A percentile compares a stretch with the other conserved stretches of the same genome.
Evolutionary conservation across 345 rosid genomes (phyloP).

Genomic region (Salix caprea): DNA sequence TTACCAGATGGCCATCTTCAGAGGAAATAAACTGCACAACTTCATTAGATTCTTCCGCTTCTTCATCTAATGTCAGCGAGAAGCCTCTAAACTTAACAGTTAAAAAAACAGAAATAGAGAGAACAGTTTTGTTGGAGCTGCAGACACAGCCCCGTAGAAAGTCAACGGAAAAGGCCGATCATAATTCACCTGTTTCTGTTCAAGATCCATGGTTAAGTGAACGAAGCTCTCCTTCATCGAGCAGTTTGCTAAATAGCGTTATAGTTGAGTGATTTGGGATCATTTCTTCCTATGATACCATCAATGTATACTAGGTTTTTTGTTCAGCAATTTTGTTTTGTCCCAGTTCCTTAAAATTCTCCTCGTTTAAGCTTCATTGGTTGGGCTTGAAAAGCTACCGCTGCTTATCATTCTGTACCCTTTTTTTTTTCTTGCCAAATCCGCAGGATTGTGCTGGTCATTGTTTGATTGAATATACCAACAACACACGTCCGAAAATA

Average conservation of each 20-base stretch:
- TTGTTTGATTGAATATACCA: neutral
- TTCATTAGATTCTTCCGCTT: slow-evolving; percentile 21
- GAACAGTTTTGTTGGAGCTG: neutral
- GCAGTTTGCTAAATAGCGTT: slow-evolving; percentile 31
- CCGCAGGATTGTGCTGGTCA: neutral
- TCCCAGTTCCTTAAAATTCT: neutral
- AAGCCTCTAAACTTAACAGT: slow-evolving; percentile 18
- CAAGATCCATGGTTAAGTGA: slow-evolving; percentile 47
- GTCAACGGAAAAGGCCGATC: slow-evolving; percentile 23
- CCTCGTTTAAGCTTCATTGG: neutral
- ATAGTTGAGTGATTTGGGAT: slow-evolving; percentile 17
- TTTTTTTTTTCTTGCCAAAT: neutral
- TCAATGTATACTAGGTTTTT: neutral
- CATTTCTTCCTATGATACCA: neutral
- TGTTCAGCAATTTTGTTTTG: neutral
- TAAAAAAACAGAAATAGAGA: slow-evolving; percentile 16
- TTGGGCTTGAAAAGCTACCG: neutral
- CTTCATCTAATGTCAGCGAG: slow-evolving; percentile 31
- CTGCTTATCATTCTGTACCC: neutral
- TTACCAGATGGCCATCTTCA: slow-evolving; percentile 17
- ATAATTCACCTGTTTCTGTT: slow-evolving; percentile 36
- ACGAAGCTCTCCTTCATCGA: slow-evolving; percentile 54
- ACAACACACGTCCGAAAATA: neutral
- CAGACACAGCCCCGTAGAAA: slow-evolving; percentile 15
- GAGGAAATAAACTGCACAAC: slow-evolving; percentile 21